phyloP scores from a whole-genome alignment of 192 early-diverging fungal species.

The Lobosporangium transversale region DNA sequence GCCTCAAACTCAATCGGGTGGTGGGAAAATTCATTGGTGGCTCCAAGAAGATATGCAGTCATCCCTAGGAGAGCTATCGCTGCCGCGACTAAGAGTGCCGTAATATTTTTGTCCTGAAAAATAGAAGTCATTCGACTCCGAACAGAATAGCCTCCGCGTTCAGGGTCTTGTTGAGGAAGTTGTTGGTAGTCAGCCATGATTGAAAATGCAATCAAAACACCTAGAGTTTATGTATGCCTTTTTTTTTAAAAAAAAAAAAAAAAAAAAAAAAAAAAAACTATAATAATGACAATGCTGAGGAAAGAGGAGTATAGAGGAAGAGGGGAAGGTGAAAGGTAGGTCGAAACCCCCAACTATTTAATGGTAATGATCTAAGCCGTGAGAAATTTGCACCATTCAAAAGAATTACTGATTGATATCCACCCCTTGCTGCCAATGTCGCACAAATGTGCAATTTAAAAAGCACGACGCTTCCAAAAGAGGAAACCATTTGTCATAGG shows the following conservation, averaged over 20 bases:
- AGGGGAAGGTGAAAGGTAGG: background rate
- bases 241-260: background rate
- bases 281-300: background rate
- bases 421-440: too few species aligned
- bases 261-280: background rate
- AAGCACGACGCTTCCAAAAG: too few species aligned
- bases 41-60: conserved; percentile 28
- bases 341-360: too few species aligned
- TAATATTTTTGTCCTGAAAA: conserved; percentile 40
- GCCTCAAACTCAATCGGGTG: conserved; percentile 34
- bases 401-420: too few species aligned
- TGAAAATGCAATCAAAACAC: background rate
- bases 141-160: conserved; percentile 31
- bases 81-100: conserved; percentile 36
- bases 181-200: conserved; percentile 36
- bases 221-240: background rate
- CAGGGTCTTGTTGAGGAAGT: conserved; percentile 43
- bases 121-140: conserved; percentile 10
- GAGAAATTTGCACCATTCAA: too few species aligned
- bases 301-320: background rate
- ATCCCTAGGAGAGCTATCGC: conserved; percentile 39
- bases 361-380: too few species aligned
- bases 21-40: conserved; percentile 46
- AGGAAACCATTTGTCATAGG: too few species aligned
- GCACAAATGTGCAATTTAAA: too few species aligned